Evolutionary conservation across 768 basidiomycete species (phyloP), one percentile per base, ranked within the genome.

Genomic region (Phanerochaete carnosa): DNA sequence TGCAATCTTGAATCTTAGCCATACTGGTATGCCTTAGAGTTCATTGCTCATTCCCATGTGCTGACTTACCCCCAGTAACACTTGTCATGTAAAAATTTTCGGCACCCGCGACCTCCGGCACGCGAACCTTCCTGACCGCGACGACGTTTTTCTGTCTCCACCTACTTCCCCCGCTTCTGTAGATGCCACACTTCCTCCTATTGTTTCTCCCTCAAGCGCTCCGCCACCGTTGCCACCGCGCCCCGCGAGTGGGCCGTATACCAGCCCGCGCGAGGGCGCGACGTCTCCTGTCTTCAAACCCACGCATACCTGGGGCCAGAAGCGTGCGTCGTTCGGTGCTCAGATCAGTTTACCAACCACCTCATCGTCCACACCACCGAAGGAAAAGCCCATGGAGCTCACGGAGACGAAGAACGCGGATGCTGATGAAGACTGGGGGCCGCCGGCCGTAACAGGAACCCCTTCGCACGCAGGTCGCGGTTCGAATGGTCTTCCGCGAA

Each of bases 61-160:
- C 45, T 47, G 16, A 51, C 23, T 51, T 13, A 32, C 33, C 9
- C 60, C 58, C 72, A 95, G 94, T 76, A 94, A 94, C 79, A 76
- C 79, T 50, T 95, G 94, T 67, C 92, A 95, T 70, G 69, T 84
- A 55, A 89, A 86, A 78, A 83, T 78, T 64, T 95, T 94, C 65
- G 92, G 90, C 23, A 92, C 88, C 9, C 80, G 82, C 56, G 85
- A 90, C 67, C 80, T 91, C 32, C 83, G 89, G 54, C 83, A 86
- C 57, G 87, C 86, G 57, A 89, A 90, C 68, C 82, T 89, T 11
- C 84, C 88, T 26, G 71, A 83, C 61, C 73, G 75, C 64, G 73
- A 76, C 33, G 78, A 78, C 23, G 37, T 65, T 60, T 64, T 57
- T 66, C 37, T 59, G 57, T 66, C 55, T 66, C 70, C 54, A 55